Conservation (phyloP, 208 protist species). For the Leishmania tarentolae region DNA sequence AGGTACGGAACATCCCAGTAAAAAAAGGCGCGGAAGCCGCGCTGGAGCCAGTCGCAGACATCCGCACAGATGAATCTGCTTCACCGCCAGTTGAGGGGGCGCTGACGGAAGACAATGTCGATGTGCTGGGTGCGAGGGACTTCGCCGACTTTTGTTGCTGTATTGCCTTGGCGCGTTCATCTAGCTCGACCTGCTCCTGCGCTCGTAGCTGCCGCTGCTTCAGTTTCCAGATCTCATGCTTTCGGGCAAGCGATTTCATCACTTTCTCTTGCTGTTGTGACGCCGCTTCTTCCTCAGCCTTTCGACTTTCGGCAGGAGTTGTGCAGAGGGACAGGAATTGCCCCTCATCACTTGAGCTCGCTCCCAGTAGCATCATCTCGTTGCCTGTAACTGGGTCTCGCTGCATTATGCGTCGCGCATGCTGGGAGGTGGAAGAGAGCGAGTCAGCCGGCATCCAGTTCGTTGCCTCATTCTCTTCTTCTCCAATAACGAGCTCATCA, state of each 20-base stretch:
- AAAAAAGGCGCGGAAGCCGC: neutral
- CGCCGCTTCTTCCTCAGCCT: neutral
- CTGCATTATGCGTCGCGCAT: conserved; percentile 25
- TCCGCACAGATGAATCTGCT: neutral
- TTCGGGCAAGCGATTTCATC: conserved; percentile 49
- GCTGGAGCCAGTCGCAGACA: neutral
- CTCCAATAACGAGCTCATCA: conserved; percentile 72
- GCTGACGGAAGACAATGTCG: neutral
- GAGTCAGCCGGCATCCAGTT: conserved; percentile 41
- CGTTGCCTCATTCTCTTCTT: conserved; percentile 47
- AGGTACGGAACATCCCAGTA: neutral
- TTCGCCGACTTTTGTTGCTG: conserved; percentile 13
- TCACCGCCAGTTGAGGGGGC: neutral
- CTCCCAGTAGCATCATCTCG: conserved; percentile 26
- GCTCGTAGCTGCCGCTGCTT: conserved; percentile 58
- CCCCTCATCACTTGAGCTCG: conserved; percentile 23
- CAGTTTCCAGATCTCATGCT: conserved; percentile 84
- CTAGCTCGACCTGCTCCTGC: conserved; percentile 37
- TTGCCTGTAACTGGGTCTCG: conserved; percentile 21
- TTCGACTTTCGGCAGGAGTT: conserved; percentile 6
- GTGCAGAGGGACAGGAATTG: neutral
- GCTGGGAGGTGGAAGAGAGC: conserved; percentile 15
- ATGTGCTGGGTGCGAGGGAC: neutral
- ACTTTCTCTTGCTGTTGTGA: conserved; percentile 29
- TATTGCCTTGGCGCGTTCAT: conserved; percentile 23